phyloP scores from a whole-genome alignment of 2,329 filamentous ascomycete species.

The Colletotrichum somersetense region DNA sequence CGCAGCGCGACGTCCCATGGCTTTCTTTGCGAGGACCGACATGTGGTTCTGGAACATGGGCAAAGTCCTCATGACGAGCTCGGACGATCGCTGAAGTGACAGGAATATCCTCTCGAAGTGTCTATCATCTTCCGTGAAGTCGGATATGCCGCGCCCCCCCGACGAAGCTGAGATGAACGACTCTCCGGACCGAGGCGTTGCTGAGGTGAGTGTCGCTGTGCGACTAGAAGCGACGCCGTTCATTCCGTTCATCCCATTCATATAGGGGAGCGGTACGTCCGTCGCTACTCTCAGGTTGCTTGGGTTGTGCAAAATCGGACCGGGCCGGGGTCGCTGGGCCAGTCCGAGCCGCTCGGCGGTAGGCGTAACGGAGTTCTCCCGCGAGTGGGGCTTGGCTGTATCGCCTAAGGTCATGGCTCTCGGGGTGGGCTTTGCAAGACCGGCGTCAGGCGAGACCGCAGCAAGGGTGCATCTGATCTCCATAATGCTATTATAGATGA shows the following conservation, averaged over 20 bases:
- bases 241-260: constrained; percentile 64
- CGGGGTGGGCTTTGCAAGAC: constrained; percentile 42
- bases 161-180: constrained; percentile 74
- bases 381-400: constrained; percentile 64
- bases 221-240: constrained; percentile 56
- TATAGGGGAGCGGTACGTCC: constrained; percentile 62
- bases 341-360: constrained; percentile 61
- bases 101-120: constrained; percentile 87
- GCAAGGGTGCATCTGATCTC: constrained; percentile 70
- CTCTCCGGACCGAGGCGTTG: constrained; percentile 86
- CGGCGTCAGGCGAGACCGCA: constrained; percentile 47
- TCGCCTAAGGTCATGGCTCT: constrained; percentile 52
- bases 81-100: constrained; percentile 79
- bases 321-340: constrained; percentile 54
- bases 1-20: constrained; percentile 70
- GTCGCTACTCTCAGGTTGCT: constrained; percentile 69
- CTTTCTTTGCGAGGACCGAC: constrained; percentile 70
- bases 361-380: constrained; percentile 66
- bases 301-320: constrained; percentile 60
- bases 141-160: constrained; percentile 66
- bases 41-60: constrained; percentile 79
- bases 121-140: constrained; percentile 81
- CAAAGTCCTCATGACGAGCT: constrained; percentile 78
- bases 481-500: constrained; percentile 76
- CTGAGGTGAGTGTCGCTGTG: constrained; percentile 65